These are phyloP conservation scores for Colletotrichum nymphaeae DNA, from an alignment of 2,329 filamentous ascomycete species.

Conservation along the genomic window DNA sequence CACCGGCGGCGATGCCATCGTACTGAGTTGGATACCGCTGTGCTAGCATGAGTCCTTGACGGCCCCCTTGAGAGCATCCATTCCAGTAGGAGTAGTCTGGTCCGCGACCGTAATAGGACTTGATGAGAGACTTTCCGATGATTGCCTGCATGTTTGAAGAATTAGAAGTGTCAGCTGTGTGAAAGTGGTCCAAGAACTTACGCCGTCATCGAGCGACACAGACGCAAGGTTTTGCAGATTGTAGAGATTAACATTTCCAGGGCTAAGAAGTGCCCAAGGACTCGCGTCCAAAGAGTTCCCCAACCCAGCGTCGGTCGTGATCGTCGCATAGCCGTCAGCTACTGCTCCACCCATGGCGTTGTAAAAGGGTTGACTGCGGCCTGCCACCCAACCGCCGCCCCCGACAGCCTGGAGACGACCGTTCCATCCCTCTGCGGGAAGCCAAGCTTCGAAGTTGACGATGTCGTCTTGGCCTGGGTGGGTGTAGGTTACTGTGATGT, in stretches of 20 bases:
- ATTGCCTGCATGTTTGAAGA: constrained; percentile 42
- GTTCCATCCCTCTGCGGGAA: constrained; percentile 44
- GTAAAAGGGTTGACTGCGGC: constrained; percentile 28
- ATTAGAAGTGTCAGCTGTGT: no score
- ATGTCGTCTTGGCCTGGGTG: constrained; percentile 40
- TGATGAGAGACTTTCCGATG: constrained; percentile 59
- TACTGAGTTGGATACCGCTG: constrained; percentile 64
- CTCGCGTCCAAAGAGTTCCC: background rate
- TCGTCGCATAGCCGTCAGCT: constrained; percentile 36
- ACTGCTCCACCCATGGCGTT: constrained; percentile 35
- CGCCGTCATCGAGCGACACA: constrained; percentile 47
- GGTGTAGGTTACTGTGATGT: constrained; percentile 43
- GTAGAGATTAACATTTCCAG: constrained; percentile 35
- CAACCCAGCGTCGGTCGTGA: constrained; percentile 39
- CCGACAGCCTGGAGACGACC: constrained; percentile 43
- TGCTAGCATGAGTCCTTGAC: constrained; percentile 64
- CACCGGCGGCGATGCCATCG: constrained; percentile 63
- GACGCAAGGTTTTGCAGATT: constrained; percentile 50
- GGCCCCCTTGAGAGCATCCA: constrained; percentile 66
- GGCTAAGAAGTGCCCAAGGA: constrained; percentile 30
- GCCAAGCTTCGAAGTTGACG: constrained; percentile 40
- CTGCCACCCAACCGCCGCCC: constrained; percentile 44
- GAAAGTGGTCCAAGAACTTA: background rate
- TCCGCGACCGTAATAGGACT: constrained; percentile 59
- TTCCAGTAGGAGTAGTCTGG: constrained; percentile 59